These are phyloP conservation scores for Nematocida sp. DNA, from an alignment of 371 early-diverging fungal genomes.

Conservation along the genomic window DNA sequence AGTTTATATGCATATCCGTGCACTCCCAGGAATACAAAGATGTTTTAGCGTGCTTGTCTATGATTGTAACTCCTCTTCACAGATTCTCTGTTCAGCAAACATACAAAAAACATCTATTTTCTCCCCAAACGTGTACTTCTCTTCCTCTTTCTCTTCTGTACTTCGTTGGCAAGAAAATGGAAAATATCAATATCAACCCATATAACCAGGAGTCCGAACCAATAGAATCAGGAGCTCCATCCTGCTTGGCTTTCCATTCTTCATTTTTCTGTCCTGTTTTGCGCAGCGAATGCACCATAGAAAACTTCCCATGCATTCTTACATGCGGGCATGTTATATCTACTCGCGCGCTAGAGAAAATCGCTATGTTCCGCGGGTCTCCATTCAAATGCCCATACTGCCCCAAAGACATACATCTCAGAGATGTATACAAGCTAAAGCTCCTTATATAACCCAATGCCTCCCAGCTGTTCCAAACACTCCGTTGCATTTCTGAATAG, in stretches of 20 bases:
- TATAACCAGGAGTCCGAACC: slow-evolving; percentile 10
- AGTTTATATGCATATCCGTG: not conserved
- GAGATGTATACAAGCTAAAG: slow-evolving; percentile 26
- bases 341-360: slow-evolving; percentile 31
- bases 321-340: slow-evolving; percentile 46
- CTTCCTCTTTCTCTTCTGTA: slow-evolving; percentile 37
- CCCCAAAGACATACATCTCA: slow-evolving; percentile 36
- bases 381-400: slow-evolving; percentile 53
- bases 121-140: not conserved
- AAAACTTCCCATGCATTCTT: slow-evolving; percentile 44
- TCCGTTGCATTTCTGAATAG: too few species aligned
- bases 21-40: slow-evolving; percentile 2
- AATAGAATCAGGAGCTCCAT: slow-evolving; percentile 44
- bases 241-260: slow-evolving; percentile 40
- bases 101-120: not conserved
- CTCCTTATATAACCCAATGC: slow-evolving; percentile 7
- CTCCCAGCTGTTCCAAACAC: too few species aligned
- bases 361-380: slow-evolving; percentile 25
- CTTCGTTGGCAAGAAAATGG: slow-evolving; percentile 49
- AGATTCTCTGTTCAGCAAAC: not conserved
- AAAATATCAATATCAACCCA: slow-evolving; percentile 36
- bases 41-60: not conserved
- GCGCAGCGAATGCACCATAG: slow-evolving; percentile 43
- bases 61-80: slow-evolving; percentile 19
- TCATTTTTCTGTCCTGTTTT: slow-evolving; percentile 53